Percentiles rank a stretch among this genome's conserved stretches.
These are phyloP conservation scores for Fraxinus cuspidata DNA, from an alignment of 257 asterid species.

Conservation along the genomic window DNA sequence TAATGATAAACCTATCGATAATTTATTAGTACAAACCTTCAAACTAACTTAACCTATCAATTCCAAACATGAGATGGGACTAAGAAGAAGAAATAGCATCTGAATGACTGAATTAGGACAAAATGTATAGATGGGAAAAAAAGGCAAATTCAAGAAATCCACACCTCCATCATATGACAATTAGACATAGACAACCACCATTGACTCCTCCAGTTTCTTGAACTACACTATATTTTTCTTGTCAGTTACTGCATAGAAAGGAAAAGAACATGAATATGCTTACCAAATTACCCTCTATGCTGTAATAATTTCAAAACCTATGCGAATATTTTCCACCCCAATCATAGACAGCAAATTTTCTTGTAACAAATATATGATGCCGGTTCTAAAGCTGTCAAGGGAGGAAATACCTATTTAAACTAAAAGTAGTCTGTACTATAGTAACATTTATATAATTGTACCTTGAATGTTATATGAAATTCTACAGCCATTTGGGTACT, in stretches of 20 bases:
- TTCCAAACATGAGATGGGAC: too few species aligned
- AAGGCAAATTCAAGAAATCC: neutral
- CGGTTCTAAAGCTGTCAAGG: neutral
- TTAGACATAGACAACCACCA: neutral
- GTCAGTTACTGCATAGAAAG: neutral
- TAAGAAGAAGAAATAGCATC: too few species aligned
- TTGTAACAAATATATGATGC: neutral
- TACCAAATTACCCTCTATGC: too few species aligned
- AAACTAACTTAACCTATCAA: too few species aligned
- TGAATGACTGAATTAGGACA: neutral
- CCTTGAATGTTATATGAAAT: neutral
- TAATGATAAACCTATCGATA: too few species aligned
- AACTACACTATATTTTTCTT: neutral
- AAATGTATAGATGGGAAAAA: neutral
- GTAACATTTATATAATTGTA: neutral
- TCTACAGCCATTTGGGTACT: neutral
- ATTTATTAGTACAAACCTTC: too few species aligned
- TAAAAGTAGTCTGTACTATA: neutral
- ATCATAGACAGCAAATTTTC: neutral
- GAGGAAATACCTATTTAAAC: neutral
- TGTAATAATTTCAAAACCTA: too few species aligned
- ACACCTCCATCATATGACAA: neutral
- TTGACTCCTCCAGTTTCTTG: neutral
- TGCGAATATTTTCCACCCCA: too few species aligned
- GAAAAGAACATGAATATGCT: too few species aligned